A percentile compares a stretch with the other conserved stretches of the same genome.
Conservation (phyloP, 345 rosid genomes). For the Lepidium africanum region DNA sequence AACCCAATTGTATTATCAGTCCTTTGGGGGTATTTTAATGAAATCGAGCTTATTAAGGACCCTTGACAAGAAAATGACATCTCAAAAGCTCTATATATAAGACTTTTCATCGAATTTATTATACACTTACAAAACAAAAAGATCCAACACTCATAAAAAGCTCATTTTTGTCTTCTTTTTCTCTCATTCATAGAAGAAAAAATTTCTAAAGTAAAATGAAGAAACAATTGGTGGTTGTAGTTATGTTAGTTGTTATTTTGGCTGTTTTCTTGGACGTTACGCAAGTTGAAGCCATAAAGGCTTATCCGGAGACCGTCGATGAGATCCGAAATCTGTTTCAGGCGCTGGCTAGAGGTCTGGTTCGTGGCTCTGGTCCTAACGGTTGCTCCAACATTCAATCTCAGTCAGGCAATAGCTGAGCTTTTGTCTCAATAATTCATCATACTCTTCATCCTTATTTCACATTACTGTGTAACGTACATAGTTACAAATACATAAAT, state of each 20-base stretch:
- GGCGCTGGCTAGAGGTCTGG: slow-evolving; percentile 17
- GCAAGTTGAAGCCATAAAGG: slow-evolving; percentile 24
- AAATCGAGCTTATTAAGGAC: too few species aligned
- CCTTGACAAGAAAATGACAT: slow-evolving; percentile 1
- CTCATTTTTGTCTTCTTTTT: background rate
- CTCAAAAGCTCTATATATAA: slow-evolving; percentile 9
- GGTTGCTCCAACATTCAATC: slow-evolving; percentile 26
- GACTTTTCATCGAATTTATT: slow-evolving; percentile 6
- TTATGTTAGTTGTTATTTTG: background rate
- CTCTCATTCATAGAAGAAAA: background rate
- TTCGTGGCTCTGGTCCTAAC: slow-evolving; percentile 17
- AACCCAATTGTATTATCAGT: too few species aligned
- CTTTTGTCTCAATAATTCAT: background rate
- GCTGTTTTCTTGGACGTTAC: slow-evolving; percentile 9
- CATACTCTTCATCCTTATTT: background rate
- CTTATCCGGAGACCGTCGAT: slow-evolving; percentile 20
- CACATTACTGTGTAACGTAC: slow-evolving; percentile 1
- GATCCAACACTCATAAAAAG: background rate
- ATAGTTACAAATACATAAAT: background rate
- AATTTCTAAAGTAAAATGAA: background rate
- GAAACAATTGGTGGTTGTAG: slow-evolving; percentile 13
- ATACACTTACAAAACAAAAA: slow-evolving; percentile 13
- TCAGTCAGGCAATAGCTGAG: slow-evolving; percentile 8
- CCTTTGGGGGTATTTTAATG: too few species aligned
- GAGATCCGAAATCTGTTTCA: slow-evolving; percentile 17